These are phyloP conservation scores for Trametes gibbosa DNA, from an alignment of 768 basidiomycete species.

Conservation along the genomic window DNA sequence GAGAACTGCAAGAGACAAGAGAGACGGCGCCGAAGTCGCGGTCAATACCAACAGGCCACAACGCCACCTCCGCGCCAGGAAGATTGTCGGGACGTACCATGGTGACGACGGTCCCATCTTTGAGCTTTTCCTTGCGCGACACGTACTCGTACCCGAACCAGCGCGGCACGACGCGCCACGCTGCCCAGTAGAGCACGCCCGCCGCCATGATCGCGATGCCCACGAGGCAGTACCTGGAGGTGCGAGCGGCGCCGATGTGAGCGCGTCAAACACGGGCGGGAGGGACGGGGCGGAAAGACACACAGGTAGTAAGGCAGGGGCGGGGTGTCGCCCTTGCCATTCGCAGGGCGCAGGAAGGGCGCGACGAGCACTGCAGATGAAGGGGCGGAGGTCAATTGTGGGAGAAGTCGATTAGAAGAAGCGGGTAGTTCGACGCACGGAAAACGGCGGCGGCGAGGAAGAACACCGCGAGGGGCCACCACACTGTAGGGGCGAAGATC, in stretches of 20 bases:
- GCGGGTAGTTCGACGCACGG: conserved; percentile 37
- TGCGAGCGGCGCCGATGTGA: background rate
- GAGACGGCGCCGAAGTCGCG: background rate
- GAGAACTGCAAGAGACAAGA: conserved; percentile 13
- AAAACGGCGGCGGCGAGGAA: conserved; percentile 51
- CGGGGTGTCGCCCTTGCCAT: conserved; percentile 56
- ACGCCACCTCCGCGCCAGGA: background rate
- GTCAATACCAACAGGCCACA: background rate
- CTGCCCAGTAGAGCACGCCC: conserved; percentile 54
- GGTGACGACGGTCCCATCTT: conserved; percentile 54
- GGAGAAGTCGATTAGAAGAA: background rate
- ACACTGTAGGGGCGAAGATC: conserved; percentile 34
- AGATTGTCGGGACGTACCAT: conserved; percentile 32
- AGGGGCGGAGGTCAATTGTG: conserved; percentile 11
- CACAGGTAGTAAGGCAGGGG: conserved; percentile 57
- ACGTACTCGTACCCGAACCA: conserved; percentile 48
- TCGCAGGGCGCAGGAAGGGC: conserved; percentile 54
- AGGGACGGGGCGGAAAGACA: background rate
- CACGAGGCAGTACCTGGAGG: conserved; percentile 50
- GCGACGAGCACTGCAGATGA: conserved; percentile 42
- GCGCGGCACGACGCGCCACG: conserved; percentile 50
- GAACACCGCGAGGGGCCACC: conserved; percentile 54
- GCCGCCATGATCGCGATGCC: conserved; percentile 46
- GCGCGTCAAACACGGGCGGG: background rate
- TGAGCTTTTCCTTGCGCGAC: conserved; percentile 45